A percentile compares a stretch with the other conserved stretches of the same genome.
phyloP scores from a whole-genome alignment of 192 early-diverging fungal genomes.

The Gigaspora rosea region DNA sequence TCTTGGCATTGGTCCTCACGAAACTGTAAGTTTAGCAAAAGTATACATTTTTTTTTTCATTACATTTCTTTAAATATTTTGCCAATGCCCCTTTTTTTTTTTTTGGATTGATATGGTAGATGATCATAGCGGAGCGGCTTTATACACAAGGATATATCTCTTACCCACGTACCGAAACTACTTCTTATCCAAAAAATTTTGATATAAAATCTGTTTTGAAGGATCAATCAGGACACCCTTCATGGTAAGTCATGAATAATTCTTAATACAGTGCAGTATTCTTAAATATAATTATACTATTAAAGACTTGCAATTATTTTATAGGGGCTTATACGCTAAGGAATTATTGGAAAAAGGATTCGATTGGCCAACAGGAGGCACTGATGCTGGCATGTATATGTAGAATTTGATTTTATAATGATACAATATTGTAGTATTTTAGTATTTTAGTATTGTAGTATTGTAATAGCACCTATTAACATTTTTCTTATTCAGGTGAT shows the following conservation, averaged over 20 bases:
- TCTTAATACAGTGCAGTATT: neutral
- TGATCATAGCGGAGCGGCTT: constrained; percentile 51
- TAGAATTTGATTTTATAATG: neutral
- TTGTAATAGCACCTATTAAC: neutral
- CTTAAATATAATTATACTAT: neutral
- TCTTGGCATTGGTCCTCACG: constrained; percentile 50
- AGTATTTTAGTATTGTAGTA: neutral
- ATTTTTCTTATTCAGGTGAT: constrained; percentile 26
- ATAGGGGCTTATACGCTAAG: constrained; percentile 39
- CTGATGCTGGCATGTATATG: constrained; percentile 37
- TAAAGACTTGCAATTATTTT: neutral
- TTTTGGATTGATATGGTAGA: constrained; percentile 29
- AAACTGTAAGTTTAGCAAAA: constrained; percentile 42
- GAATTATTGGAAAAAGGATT: constrained; percentile 37
- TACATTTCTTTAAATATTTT: neutral
- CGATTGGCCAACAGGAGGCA: constrained; percentile 46
- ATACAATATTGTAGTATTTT: neutral
- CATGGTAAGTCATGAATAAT: constrained; percentile 34
- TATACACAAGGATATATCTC: constrained; percentile 56
- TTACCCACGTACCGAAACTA: constrained; percentile 57
- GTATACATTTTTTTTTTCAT: too few species aligned
- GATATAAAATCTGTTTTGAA: constrained; percentile 43
- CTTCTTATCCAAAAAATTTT: constrained; percentile 49
- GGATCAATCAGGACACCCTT: constrained; percentile 40
- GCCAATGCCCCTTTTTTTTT: neutral